Conservation (phyloP, 306 rosid genomes). For the Begonia fuchsioides region DNA sequence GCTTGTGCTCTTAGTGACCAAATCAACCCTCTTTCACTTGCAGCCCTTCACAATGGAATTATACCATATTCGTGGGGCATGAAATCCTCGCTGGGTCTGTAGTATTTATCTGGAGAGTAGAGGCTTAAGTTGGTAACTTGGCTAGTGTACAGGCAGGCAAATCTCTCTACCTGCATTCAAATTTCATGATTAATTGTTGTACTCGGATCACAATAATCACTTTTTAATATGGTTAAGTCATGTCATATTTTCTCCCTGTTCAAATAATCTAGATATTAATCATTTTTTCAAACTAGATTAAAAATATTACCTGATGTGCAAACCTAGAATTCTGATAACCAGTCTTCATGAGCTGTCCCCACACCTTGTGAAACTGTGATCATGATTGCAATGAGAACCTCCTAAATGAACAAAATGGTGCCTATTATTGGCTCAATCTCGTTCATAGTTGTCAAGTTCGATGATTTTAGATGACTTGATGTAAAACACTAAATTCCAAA, state of each 20-base stretch:
- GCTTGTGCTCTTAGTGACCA: neutral
- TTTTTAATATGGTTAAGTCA: too few species aligned
- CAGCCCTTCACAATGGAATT: slow-evolving; percentile 27
- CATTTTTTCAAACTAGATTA: neutral
- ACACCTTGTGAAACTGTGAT: slow-evolving; percentile 66
- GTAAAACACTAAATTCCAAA: too few species aligned
- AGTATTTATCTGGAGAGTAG: slow-evolving; percentile 82
- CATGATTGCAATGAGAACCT: neutral
- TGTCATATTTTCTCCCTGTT: neutral
- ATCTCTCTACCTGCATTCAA: slow-evolving; percentile 73
- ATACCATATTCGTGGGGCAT: slow-evolving; percentile 90
- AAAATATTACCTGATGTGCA: slow-evolving; percentile 77
- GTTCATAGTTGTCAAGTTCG: too few species aligned
- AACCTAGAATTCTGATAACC: slow-evolving; percentile 97
- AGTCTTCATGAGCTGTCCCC: slow-evolving; percentile 99
- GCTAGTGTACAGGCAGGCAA: slow-evolving; percentile 89
- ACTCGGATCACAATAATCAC: too few species aligned
- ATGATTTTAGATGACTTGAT: too few species aligned
- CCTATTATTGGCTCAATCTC: too few species aligned
- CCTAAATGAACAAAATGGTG: neutral
- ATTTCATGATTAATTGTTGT: neutral
- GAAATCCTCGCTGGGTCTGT: slow-evolving; percentile 90
- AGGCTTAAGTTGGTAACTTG: slow-evolving; percentile 87
- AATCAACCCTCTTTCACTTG: neutral
- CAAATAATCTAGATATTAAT: too few species aligned